Conservation (phyloP, 345 rosid species). For the Trapa bicornis region DNA sequence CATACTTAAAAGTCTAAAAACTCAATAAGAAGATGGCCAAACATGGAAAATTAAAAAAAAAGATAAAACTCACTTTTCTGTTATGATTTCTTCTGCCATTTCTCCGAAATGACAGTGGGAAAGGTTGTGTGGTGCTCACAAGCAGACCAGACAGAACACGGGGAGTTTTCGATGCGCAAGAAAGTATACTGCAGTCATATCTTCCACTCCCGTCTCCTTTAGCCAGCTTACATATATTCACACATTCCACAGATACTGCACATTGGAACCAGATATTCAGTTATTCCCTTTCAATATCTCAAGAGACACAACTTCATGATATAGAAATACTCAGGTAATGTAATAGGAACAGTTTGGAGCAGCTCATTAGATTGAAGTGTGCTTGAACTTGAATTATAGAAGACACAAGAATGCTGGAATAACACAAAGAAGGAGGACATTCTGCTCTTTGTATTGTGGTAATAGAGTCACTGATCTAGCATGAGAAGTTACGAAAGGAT, state of each 20-base stretch:
- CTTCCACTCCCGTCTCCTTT: slow-evolving; percentile 63
- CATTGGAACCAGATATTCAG: slow-evolving; percentile 9
- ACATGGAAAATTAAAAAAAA: background rate
- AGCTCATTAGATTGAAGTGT: too few species aligned
- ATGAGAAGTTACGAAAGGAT: too few species aligned
- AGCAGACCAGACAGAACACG: slow-evolving; percentile 80
- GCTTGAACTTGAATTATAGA: too few species aligned
- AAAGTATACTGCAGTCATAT: slow-evolving; percentile 62
- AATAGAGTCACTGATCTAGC: too few species aligned
- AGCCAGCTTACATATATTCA: slow-evolving; percentile 57
- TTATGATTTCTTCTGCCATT: slow-evolving; percentile 33
- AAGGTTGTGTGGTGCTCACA: slow-evolving; percentile 63
- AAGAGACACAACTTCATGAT: background rate
- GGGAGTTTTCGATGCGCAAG: slow-evolving; percentile 88
- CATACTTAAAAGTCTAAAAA: background rate
- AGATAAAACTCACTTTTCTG: slow-evolving; percentile 34
- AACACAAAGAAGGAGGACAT: too few species aligned
- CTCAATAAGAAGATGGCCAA: background rate
- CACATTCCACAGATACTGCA: slow-evolving; percentile 78
- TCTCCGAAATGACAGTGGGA: slow-evolving; percentile 21
- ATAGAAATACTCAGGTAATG: too few species aligned
- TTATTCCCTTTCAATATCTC: slow-evolving; percentile 5
- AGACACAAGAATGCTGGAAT: too few species aligned
- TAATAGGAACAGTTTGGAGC: too few species aligned
- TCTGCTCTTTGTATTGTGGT: too few species aligned